phyloP scores from a whole-genome alignment of 345 rosid species.

The Eucalyptus pumila region DNA sequence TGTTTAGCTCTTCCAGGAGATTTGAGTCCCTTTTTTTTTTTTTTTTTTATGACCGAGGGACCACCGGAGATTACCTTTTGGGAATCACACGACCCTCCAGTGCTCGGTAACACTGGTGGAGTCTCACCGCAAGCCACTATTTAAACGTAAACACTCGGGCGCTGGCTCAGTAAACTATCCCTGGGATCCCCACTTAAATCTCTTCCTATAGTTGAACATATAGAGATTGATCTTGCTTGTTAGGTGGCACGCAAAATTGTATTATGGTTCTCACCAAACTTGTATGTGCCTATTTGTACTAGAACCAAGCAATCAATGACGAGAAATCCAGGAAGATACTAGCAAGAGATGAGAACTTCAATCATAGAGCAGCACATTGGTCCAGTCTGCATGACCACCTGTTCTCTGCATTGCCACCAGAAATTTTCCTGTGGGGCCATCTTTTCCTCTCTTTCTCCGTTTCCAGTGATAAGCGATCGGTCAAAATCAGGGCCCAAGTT shows the following conservation, averaged over 20 bases:
- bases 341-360: slow-evolving; percentile 52
- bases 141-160: no score
- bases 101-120: no score
- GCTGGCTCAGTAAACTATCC: no score
- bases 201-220: neutral
- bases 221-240: neutral
- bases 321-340: slow-evolving; percentile 14
- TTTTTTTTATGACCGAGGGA: no score
- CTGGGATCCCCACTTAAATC: no score
- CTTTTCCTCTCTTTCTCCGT: slow-evolving; percentile 31
- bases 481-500: slow-evolving; percentile 31
- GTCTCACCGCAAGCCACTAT: no score
- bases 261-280: neutral
- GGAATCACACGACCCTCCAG: no score
- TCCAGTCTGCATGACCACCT: slow-evolving; percentile 52
- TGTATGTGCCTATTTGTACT: neutral
- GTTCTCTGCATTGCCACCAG: slow-evolving; percentile 24
- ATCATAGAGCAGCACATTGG: slow-evolving; percentile 71
- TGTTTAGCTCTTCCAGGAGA: neutral
- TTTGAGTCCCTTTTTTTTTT: neutral
- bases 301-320: slow-evolving; percentile 44
- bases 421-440: slow-evolving; percentile 58
- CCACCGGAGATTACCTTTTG: no score
- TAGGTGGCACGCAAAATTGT: neutral
- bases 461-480: slow-evolving; percentile 21